Percentiles rank a stretch among this genome's conserved stretches.
Conservation (phyloP, 495 filamentous ascomycete species). For the Penicillium parvum region DNA sequence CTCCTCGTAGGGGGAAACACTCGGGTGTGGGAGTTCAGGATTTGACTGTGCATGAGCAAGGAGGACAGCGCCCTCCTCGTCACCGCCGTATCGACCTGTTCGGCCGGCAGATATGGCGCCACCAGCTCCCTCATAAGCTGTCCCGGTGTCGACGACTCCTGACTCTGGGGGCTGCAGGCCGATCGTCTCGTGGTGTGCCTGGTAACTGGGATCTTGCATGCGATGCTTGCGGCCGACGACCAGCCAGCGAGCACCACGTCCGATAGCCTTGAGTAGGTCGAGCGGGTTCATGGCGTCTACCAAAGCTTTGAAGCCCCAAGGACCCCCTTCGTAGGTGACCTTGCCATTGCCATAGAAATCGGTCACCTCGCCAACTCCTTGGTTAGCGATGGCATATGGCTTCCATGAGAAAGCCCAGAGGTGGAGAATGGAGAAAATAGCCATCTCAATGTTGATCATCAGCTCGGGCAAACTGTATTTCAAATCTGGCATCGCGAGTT, state of each 20-base stretch:
- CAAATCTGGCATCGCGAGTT: conserved; percentile 66
- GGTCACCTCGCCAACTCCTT: conserved; percentile 37
- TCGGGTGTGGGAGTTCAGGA: conserved; percentile 18
- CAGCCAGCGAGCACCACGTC: conserved; percentile 75
- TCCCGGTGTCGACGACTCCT: conserved; percentile 13
- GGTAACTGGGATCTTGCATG: conserved; percentile 50
- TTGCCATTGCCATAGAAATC: conserved; percentile 48
- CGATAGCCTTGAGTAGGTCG: conserved; percentile 76
- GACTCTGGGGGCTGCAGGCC: conserved; percentile 25
- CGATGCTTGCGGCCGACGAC: conserved; percentile 64
- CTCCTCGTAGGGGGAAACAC: conserved; percentile 17
- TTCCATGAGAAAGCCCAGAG: conserved; percentile 78
- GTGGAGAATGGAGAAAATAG: conserved; percentile 73
- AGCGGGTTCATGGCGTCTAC: conserved; percentile 75
- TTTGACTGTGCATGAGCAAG: conserved; percentile 41
- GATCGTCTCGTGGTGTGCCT: conserved; percentile 26
- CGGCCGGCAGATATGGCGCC: conserved; percentile 18
- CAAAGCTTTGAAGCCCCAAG: conserved; percentile 58
- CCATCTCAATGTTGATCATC: conserved; percentile 84
- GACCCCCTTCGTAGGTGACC: conserved; percentile 56
- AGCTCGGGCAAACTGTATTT: conserved; percentile 77
- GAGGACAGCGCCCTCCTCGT: conserved; percentile 41
- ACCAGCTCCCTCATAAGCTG: conserved; percentile 34
- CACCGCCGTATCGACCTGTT: conserved; percentile 15
- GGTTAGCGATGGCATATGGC: conserved; percentile 49